phyloP scores from a whole-genome alignment of 768 basidiomycete species.

The Cubamyces sp. region DNA sequence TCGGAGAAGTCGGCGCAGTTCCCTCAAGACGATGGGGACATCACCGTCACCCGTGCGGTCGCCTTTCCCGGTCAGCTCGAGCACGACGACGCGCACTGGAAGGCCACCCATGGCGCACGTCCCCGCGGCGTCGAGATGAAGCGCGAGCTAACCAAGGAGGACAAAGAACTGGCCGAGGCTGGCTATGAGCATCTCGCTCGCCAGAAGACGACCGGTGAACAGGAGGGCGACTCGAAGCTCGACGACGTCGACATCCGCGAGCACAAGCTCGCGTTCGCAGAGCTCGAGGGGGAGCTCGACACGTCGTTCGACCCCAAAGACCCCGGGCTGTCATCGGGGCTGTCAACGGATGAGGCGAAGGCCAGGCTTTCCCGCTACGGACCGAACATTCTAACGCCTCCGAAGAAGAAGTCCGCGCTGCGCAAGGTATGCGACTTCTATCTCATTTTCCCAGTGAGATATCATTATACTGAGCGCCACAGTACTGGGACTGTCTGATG shows the following conservation, averaged over 20 bases:
- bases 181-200: conserved; percentile 66
- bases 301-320: conserved; percentile 59
- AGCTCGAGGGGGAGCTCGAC: conserved; percentile 45
- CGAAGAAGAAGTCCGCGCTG: conserved; percentile 66
- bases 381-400: conserved; percentile 65
- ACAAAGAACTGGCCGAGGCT: conserved; percentile 67
- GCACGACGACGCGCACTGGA: conserved; percentile 34
- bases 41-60: conserved; percentile 47
- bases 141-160: conserved; percentile 66
- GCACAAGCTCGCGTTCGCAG: conserved; percentile 50
- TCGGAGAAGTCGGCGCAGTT: conserved; percentile 23
- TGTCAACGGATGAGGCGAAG: conserved; percentile 56
- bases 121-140: conserved; percentile 64
- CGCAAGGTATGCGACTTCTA: conserved; percentile 51
- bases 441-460: no score
- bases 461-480: background rate
- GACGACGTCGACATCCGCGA: conserved; percentile 62
- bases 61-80: conserved; percentile 49
- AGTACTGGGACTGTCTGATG: conserved; percentile 67
- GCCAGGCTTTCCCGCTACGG: conserved; percentile 59
- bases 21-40: conserved; percentile 38
- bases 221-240: conserved; percentile 33
- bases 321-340: conserved; percentile 52
- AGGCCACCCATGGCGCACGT: conserved; percentile 37
- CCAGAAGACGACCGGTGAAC: conserved; percentile 41